Conservation (phyloP, 805 yeast genomes). For the Saturnispora diversa region DNA sequence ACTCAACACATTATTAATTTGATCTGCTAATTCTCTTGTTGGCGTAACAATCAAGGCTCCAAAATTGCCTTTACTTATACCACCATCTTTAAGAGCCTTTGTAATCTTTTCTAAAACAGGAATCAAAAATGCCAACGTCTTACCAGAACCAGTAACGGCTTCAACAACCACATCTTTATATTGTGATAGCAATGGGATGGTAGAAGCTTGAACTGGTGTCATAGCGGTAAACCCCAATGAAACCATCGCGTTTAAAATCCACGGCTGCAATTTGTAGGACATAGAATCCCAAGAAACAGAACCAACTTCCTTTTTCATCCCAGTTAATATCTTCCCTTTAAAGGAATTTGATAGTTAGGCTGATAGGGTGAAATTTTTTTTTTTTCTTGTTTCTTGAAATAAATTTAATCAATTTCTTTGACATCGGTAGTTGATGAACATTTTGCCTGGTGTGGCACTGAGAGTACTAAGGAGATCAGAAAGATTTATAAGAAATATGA, state of each 20-base stretch:
- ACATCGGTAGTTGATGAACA: not conserved
- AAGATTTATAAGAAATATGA: not conserved
- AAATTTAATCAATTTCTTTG: not conserved
- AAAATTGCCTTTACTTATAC: slow-evolving; percentile 55
- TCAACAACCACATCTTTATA: slow-evolving; percentile 95
- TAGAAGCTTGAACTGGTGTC: slow-evolving; percentile 97
- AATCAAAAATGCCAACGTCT: slow-evolving; percentile 81
- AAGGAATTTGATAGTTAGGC: not conserved
- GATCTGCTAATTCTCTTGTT: slow-evolving; percentile 55
- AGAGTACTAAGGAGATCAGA: not conserved
- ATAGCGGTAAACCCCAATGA: slow-evolving; percentile 68
- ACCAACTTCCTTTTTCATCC: slow-evolving; percentile 20
- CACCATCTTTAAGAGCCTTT: slow-evolving; percentile 21
- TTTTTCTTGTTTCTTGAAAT: not conserved
- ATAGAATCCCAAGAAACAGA: slow-evolving; percentile 59
- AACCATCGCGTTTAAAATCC: slow-evolving; percentile 65
- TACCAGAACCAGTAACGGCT: slow-evolving; percentile 98
- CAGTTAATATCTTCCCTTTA: too few relatives aligned
- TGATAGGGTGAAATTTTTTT: slow-evolving; percentile 4
- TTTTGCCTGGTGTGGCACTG: not conserved
- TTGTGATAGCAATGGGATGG: slow-evolving; percentile 73
- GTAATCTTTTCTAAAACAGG: slow-evolving; percentile 68
- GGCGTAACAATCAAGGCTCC: slow-evolving; percentile 70
- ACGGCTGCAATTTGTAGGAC: slow-evolving; percentile 48
- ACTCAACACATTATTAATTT: slow-evolving; percentile 61